Evolutionary conservation across 2,329 filamentous ascomycete species (phyloP).

Genomic region (Colletotrichum sp.): DNA sequence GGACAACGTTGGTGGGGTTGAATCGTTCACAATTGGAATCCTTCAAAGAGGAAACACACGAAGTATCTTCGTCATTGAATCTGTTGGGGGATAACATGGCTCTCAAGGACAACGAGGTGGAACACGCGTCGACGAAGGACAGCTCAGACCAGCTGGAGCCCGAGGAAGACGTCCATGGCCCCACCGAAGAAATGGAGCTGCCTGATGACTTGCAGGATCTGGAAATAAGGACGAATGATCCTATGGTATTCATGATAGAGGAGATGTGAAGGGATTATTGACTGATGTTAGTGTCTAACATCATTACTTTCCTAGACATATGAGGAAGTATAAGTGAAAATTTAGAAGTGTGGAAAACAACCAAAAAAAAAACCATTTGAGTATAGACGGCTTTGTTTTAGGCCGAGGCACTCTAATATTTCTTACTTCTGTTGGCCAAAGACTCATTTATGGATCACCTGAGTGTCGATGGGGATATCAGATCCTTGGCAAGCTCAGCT

Average conservation of each 20-base stretch:
- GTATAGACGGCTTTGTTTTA: background rate
- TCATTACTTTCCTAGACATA: fast-evolving
- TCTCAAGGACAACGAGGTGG: background rate
- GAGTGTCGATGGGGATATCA: background rate
- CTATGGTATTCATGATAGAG: background rate
- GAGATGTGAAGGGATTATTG: too few species aligned
- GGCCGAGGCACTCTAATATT: fast-evolving
- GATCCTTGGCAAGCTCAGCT: background rate
- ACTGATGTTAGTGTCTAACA: too few species aligned
- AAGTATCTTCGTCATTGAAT: background rate
- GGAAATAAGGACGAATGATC: background rate
- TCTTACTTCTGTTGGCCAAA: fast-evolving
- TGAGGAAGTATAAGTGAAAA: too few species aligned
- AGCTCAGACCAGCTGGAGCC: too few species aligned
- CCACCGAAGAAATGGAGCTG: too few species aligned
- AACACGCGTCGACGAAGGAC: fast-evolving
- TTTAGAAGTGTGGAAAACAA: fast-evolving
- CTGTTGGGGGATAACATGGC: background rate
- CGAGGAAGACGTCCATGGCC: too few species aligned
- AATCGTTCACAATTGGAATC: fast-evolving
- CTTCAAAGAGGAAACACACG: background rate
- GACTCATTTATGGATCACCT: fast-evolving
- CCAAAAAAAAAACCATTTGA: too few species aligned
- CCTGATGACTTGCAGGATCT: background rate
- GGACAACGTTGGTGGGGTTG: background rate